Conservation (phyloP, 768 basidiomycete genomes). For the Xerocomellus dryophilus region DNA sequence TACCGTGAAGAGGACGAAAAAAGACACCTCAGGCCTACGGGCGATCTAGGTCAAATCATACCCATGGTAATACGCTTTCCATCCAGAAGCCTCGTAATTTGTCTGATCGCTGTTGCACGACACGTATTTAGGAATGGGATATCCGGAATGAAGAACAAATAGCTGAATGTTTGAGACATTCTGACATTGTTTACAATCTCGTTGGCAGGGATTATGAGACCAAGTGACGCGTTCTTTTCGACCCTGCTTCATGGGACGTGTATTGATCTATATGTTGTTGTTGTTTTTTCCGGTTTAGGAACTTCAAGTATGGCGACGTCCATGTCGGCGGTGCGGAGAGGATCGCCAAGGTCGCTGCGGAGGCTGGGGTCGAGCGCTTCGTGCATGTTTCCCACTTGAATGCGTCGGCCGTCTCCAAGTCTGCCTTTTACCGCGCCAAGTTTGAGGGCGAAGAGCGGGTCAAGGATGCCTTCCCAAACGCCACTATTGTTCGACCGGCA, state of each 20-base stretch:
- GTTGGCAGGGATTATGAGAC: conserved; percentile 93
- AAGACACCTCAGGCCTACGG: conserved; percentile 86
- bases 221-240: conserved; percentile 56
- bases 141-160: conserved; percentile 87
- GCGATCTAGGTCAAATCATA: conserved; percentile 95
- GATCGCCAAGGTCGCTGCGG: conserved; percentile 80
- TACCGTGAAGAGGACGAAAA: conserved; percentile 95
- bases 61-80: conserved; percentile 63
- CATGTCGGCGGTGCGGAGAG: conserved; percentile 78
- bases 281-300: conserved; percentile 47
- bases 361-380: conserved; percentile 76
- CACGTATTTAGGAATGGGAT: conserved; percentile 82
- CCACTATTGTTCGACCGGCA: conserved; percentile 85
- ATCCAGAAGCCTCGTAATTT: conserved; percentile 13
- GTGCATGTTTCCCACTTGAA: conserved; percentile 96
- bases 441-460: conserved; percentile 88
- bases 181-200: conserved; percentile 95
- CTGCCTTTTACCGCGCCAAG: conserved; percentile 85
- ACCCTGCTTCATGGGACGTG: conserved; percentile 10
- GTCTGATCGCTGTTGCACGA: conserved; percentile 25
- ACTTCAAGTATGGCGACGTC: conserved; percentile 80
- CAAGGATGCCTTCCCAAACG: conserved; percentile 74
- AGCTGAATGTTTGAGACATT: conserved; percentile 89
- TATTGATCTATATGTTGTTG: conserved; percentile 8
- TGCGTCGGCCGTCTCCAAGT: conserved; percentile 73